These are phyloP conservation scores for Diversispora eburnea DNA, from an alignment of 192 early-diverging fungal species.

Conservation along the genomic window DNA sequence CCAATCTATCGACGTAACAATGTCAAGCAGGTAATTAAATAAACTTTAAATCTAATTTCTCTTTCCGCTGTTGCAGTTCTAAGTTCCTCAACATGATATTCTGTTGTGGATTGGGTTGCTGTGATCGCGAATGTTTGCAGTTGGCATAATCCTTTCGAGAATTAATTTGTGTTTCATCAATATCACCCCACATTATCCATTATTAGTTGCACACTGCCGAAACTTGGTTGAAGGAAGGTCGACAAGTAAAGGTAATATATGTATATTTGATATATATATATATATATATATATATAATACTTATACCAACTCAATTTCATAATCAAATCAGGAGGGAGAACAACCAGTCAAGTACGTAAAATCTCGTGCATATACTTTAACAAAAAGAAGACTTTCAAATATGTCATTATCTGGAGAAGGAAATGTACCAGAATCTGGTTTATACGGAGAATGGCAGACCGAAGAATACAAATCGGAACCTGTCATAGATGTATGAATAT, in stretches of 20 bases:
- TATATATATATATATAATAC: conserved; percentile 9
- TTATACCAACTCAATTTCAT: background rate
- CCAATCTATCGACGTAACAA: conserved; percentile 72
- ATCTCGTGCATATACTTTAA: conserved; percentile 43
- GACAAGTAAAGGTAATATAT: conserved; percentile 40
- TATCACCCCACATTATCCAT: too few species aligned
- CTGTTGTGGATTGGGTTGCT: background rate
- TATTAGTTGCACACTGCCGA: conserved; percentile 43
- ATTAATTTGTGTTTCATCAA: background rate
- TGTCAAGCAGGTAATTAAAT: conserved; percentile 48
- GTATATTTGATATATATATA: background rate
- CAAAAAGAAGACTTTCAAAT: conserved; percentile 39
- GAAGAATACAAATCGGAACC: conserved; percentile 56
- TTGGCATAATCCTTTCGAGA: background rate
- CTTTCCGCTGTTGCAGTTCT: background rate
- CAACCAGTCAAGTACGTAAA: conserved; percentile 43
- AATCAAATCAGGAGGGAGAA: conserved; percentile 26
- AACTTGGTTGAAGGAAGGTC: conserved; percentile 63
- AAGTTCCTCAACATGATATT: background rate
- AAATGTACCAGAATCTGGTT: conserved; percentile 37
- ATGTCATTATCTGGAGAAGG: conserved; percentile 33
- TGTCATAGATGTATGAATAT: conserved; percentile 54
- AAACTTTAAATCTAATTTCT: background rate
- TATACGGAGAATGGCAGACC: conserved; percentile 92
- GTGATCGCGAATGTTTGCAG: background rate